Base-by-base conservation (phyloP, 2,329 filamentous ascomycete species). In the Westerdykella aurantiaca region DNA sequence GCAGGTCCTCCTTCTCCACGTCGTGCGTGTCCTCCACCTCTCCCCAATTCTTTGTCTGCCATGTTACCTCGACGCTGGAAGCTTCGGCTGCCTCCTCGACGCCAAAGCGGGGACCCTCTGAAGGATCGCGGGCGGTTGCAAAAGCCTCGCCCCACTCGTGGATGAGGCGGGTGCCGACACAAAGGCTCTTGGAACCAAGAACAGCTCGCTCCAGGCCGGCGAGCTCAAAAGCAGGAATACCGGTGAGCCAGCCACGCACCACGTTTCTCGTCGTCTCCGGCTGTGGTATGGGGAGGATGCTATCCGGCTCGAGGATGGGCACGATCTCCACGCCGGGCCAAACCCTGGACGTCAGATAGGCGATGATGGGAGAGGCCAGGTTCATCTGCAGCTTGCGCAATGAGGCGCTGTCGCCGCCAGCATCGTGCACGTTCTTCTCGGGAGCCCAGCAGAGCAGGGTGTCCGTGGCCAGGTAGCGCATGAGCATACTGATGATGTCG, bases 21-120 rank as follows among this genome's bases (percentile, higher is more conserved):
- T 98, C 93, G 69, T 98, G 93, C 22, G 90, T 95, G 69, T 98
- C 90, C 67, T 98, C 93, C 1, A 98, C 93, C 73, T 95, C 90
- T 7, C 93, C 93, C 91, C 93, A 97, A 69, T 86, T 83, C 22
- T 79, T 73, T 1, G 84, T 94, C 77, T 98, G 93, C 84, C 88
- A 96, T 51, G 81, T 77, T 13, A 95, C 88, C 72, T 98, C 93
- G 34, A 94, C 66, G 57, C 80, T 95, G 5, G 85, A 82, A 12
- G 85, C 84, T 57, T 78, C 75, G 0, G 87, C 83, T 1, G 90
- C 91, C 63, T 95, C 82, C 58, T 95, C 86, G 11, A 94, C 82
- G 0, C 87, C 86, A 62, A 94, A 96, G 44, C 66, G 67, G 38
- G 50, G 57, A 42, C 56, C 56, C 5, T 54, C 60, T 0, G 55